phyloP scores from a whole-genome alignment of 306 rosid genomes.

The Malus fusca region DNA sequence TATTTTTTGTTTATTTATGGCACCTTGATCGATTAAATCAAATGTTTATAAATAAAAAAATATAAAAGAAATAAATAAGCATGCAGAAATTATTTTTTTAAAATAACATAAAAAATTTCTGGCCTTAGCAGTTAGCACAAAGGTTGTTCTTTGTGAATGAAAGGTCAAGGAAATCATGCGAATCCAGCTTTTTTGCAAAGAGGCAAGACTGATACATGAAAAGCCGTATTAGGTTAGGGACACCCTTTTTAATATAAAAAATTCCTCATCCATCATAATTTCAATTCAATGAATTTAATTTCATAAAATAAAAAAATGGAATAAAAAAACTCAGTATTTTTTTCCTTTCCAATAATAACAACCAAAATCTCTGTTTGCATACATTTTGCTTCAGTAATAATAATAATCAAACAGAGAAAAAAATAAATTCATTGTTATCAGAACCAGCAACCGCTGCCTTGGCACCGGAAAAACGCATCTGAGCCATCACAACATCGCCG shows the following conservation, averaged over 20 bases:
- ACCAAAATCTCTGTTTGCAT: neutral
- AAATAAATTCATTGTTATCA: constrained; percentile 35
- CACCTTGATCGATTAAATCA: no score
- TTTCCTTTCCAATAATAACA: neutral
- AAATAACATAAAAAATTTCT: no score
- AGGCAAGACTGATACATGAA: no score
- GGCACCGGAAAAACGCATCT: constrained; percentile 19
- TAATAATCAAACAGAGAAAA: constrained; percentile 38
- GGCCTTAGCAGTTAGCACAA: no score
- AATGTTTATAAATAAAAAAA: no score
- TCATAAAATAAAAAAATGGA: neutral
- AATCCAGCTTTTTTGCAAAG: no score
- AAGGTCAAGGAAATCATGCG: no score
- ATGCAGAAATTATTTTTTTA: no score
- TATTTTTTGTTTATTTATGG: no score
- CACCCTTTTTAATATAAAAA: no score
- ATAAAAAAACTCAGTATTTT: neutral
- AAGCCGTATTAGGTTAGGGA: accelerated
- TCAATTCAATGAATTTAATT: neutral
- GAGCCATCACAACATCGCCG: neutral
- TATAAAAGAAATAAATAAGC: no score
- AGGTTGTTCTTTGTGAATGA: no score
- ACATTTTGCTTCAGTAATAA: neutral
- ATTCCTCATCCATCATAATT: neutral
- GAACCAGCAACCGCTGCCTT: constrained; percentile 7